phyloP scores from a whole-genome alignment of 169 alveolate species.

The Cryptosporidium parvum region DNA sequence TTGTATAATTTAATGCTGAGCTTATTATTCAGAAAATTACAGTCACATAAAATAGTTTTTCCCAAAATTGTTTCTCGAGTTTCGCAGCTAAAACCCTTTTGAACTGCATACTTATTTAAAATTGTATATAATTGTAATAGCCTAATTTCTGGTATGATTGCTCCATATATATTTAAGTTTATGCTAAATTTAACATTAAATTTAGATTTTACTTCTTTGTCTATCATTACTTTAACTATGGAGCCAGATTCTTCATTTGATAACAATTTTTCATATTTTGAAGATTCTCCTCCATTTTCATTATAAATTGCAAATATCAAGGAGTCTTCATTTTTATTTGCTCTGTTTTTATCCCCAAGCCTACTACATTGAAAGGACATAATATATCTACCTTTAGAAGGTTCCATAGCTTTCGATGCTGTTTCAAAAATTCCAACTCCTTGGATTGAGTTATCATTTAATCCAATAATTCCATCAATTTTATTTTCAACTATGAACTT shows the following conservation, averaged over 20 bases:
- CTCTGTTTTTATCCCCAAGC: background rate
- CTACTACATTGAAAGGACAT: slow-evolving; percentile 6
- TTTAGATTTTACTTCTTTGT: background rate
- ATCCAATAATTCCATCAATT: slow-evolving; percentile 50
- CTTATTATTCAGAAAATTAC: slow-evolving; percentile 15
- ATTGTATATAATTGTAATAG: slow-evolving; percentile 8
- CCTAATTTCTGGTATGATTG: slow-evolving; percentile 40
- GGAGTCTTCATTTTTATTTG: background rate
- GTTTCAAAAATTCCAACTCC: slow-evolving; percentile 10
- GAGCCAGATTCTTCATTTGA: background rate
- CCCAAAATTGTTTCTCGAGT: slow-evolving; percentile 19
- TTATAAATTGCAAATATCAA: background rate
- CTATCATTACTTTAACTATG: background rate
- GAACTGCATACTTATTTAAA: slow-evolving; percentile 11
- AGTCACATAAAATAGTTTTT: slow-evolving; percentile 30
- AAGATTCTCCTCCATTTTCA: background rate
- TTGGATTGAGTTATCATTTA: slow-evolving; percentile 20
- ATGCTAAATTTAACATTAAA: slow-evolving; percentile 1
- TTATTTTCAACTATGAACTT: slow-evolving; percentile 12
- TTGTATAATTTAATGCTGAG: background rate
- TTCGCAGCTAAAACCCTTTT: slow-evolving; percentile 17
- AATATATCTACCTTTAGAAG: background rate
- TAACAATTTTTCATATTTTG: background rate
- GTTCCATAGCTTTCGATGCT: background rate
- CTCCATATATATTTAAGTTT: slow-evolving; percentile 31